Conservation (phyloP, 2,329 filamentous ascomycete species). For the Teratosphaeria nubilosa region DNA sequence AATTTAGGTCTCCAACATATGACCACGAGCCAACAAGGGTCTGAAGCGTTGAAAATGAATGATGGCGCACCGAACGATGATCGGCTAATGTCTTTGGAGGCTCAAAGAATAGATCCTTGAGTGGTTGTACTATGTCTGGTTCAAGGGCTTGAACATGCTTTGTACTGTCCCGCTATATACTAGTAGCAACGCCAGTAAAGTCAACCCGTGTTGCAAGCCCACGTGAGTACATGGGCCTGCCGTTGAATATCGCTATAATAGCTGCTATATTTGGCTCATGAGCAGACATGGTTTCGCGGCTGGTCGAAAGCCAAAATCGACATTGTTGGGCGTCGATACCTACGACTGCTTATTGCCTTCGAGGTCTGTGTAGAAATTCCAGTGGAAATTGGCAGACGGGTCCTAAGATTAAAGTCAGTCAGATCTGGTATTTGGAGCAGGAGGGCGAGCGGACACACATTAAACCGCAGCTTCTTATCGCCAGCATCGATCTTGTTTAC, state of each 20-base stretch:
- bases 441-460: conserved; percentile 35
- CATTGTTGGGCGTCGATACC: background rate
- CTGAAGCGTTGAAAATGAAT: background rate
- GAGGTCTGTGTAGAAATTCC: conserved; percentile 48
- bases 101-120: background rate
- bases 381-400: conserved; percentile 13
- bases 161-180: background rate
- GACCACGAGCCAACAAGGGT: background rate
- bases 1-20: background rate
- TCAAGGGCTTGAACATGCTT: background rate
- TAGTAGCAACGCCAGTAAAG: background rate
- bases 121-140: background rate
- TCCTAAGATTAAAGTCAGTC: conserved; percentile 18
- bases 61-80: background rate
- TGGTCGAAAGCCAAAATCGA: background rate
- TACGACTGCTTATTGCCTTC: conserved; percentile 41
- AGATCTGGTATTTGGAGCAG: conserved; percentile 38
- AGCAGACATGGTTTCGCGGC: background rate
- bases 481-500: conserved; percentile 45
- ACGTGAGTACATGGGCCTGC: background rate
- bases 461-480: conserved; percentile 54
- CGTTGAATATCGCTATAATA: background rate
- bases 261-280: background rate
- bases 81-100: background rate
- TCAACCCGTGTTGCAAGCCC: background rate